A percentile compares a stretch with the other conserved stretches of the same genome.
Evolutionary conservation across 208 protist genomes (phyloP).

Genomic region (Trypanosomatidae sp.): DNA sequence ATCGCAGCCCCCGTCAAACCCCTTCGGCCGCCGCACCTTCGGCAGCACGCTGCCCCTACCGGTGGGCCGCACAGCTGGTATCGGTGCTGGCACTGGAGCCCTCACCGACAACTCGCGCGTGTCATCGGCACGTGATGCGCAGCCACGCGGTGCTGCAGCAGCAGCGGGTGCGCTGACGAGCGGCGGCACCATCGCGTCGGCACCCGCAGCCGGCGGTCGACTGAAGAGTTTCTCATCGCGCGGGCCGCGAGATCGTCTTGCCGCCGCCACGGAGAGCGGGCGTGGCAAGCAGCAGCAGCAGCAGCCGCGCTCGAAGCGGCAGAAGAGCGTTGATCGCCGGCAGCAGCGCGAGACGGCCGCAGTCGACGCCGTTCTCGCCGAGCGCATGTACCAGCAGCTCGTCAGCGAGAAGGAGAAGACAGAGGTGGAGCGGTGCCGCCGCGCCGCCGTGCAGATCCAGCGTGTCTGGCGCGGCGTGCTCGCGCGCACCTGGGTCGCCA

Average conservation of each 20-base stretch:
- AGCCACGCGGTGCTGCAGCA: too few species aligned
- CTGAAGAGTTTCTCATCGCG: too few species aligned
- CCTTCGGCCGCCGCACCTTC: constrained; percentile 52
- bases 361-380: constrained; percentile 54
- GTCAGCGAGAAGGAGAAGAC: constrained; percentile 63
- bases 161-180: too few species aligned
- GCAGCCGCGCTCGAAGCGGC: constrained; percentile 20
- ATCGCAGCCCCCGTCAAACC: constrained; percentile 6
- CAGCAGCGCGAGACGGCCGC: constrained; percentile 52
- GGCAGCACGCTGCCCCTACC: constrained; percentile 14
- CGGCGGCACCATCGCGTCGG: too few species aligned
- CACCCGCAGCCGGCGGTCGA: too few species aligned
- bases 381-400: constrained; percentile 70
- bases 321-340: constrained; percentile 20
- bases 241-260: too few species aligned
- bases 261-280: constrained; percentile 19
- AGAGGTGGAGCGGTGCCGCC: constrained; percentile 48
- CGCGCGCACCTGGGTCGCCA: constrained; percentile 53
- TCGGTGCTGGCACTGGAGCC: too few species aligned
- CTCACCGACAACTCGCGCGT: too few species aligned
- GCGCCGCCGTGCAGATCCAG: constrained; percentile 70
- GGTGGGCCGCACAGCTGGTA: too few species aligned
- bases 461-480: constrained; percentile 76
- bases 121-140: too few species aligned
- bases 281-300: constrained; percentile 20